Base-by-base conservation (phyloP, 129 eudicot genomes). In the Scalesia atractyloides region DNA sequence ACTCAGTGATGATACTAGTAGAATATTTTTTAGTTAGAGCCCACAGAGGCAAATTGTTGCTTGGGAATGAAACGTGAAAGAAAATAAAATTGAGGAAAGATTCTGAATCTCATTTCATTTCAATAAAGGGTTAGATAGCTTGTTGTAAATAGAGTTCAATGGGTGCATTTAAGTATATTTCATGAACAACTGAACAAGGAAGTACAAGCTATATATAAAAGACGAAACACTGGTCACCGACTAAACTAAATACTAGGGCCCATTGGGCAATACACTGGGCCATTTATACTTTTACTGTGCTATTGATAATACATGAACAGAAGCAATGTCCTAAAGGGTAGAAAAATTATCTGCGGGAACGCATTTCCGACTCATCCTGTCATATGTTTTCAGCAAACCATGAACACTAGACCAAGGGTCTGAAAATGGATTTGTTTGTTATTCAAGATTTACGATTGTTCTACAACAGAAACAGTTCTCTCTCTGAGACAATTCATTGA, bases 11-110 rank as follows among this genome's bases (percentile, higher is more conserved):
- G 65, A 33, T 37, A 10, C 1, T 17, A 50, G 11, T n/a, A 50
- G 30, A 37, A 5, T 74, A 14, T 11, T 11, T 11, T 26, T 50
- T 36, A 18, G 46, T 17, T 15, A 50, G 52, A 75, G 48, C 30
- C 48, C 44, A 16, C 22, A 50, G 52, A 75, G 48, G 44, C 48
- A 39, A 19, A 39, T 22, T 65, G 57, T 75, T 52, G 69, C 66
- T 37, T 18, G 34, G 20, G 39, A 75, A 53, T 10, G 46, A 5
- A 24, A 65, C 44, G 37, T 15, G 19, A 24, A 9, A 41, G 36
- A 61, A 50, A 30, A 3, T 43, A 11, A 14, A 9, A 12, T 59
- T 61, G 1, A 19, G 68, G 26, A 44, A 71, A 44, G 3, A 18
- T 39, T 37, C 16, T 12, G 17, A 50, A 37, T 65, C 16, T 39